These are phyloP conservation scores for Fusarium sambucinum DNA, from an alignment of 2,329 filamentous ascomycete species.

Conservation along the genomic window DNA sequence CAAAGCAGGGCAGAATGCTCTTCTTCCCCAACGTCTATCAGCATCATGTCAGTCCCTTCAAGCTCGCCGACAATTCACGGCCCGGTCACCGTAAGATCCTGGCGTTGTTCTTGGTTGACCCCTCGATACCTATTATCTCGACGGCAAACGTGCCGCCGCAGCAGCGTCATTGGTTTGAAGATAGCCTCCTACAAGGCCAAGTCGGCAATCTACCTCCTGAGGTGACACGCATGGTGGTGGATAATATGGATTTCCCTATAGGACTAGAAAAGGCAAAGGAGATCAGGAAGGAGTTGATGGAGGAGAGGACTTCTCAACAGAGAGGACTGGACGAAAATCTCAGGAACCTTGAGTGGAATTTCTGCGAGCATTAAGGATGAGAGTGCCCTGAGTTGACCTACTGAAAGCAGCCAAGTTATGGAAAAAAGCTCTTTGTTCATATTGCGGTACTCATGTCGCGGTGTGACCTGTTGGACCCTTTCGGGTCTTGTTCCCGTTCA, in stretches of 20 bases:
- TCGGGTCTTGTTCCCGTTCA: not conserved
- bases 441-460: not conserved
- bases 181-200: not conserved
- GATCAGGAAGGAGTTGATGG: constrained; percentile 30
- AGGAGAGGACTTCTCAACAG: constrained; percentile 24
- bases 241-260: constrained; percentile 36
- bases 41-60: constrained; percentile 65
- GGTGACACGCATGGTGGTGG: constrained; percentile 30
- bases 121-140: constrained; percentile 58
- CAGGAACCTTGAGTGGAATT: constrained; percentile 26
- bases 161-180: constrained; percentile 55
- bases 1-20: constrained; percentile 61
- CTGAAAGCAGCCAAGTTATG: not conserved
- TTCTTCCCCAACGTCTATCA: constrained; percentile 68
- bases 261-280: constrained; percentile 28
- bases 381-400: no score
- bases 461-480: not conserved
- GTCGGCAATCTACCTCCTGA: constrained; percentile 32
- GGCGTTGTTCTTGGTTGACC: constrained; percentile 72
- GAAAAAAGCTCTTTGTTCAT: not conserved
- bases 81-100: constrained; percentile 71
- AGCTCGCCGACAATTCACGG: constrained; percentile 62
- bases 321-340: not conserved
- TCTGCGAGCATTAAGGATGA: constrained; percentile 31
- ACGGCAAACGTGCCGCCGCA: constrained; percentile 61